phyloP scores from a whole-genome alignment of 768 basidiomycete genomes.

The Fomitopsis pulvina region DNA sequence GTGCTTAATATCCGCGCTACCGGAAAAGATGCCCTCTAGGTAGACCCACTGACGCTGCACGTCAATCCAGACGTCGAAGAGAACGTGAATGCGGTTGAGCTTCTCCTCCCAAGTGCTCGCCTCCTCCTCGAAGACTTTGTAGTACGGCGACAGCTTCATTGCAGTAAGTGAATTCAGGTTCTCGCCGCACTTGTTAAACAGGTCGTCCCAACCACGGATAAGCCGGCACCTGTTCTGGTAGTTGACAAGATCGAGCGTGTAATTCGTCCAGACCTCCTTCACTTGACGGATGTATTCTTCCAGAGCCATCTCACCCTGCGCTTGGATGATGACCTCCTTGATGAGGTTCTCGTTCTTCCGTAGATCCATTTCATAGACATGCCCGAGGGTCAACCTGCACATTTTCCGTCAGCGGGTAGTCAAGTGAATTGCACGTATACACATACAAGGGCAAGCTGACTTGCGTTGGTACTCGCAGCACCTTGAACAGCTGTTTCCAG shows the following conservation, averaged over 20 bases:
- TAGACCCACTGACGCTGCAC: constrained; percentile 99
- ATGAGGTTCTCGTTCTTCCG: constrained; percentile 88
- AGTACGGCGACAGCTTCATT: constrained; percentile 98
- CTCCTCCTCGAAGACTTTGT: constrained; percentile 96
- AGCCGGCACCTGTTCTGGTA: constrained; percentile 99
- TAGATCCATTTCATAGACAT: constrained; percentile 95
- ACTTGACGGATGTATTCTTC: constrained; percentile 96
- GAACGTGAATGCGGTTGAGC: constrained; percentile 90
- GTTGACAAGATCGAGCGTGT: constrained; percentile 92
- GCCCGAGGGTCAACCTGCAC: constrained; percentile 84
- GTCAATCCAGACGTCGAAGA: constrained; percentile 99
- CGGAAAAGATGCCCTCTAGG: constrained; percentile 98
- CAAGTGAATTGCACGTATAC: background rate
- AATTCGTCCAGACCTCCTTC: constrained; percentile 94
- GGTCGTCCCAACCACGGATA: constrained; percentile 94
- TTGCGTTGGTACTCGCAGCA: constrained; percentile 64
- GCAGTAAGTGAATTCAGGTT: constrained; percentile 93
- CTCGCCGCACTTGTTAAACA: constrained; percentile 96
- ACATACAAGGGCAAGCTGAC: constrained; percentile 69
- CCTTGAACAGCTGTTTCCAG: constrained; percentile 97
- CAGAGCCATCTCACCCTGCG: constrained; percentile 97
- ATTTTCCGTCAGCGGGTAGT: background rate
- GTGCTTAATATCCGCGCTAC: constrained; percentile 99
- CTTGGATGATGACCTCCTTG: constrained; percentile 94
- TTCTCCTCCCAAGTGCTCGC: constrained; percentile 96